These are phyloP conservation scores for Tetrapisispora arboricola DNA, from an alignment of 805 yeast species.

Conservation along the genomic window DNA sequence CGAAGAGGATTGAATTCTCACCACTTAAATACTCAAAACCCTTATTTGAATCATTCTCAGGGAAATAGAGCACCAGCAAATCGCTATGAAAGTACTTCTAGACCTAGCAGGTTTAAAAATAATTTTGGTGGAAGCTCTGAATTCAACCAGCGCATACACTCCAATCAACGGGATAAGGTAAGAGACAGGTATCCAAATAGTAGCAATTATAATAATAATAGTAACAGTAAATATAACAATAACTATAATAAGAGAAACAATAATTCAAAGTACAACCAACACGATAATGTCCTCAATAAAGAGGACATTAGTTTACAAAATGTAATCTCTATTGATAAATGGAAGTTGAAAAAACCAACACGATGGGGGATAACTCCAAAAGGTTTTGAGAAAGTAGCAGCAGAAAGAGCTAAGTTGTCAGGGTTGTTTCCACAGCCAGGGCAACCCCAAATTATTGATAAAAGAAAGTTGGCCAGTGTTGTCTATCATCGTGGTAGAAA, in stretches of 20 bases:
- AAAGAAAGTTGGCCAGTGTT: slow-evolving; percentile 26
- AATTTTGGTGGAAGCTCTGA: no score
- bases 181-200: no score
- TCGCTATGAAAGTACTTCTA: no score
- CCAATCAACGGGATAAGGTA: no score
- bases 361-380: slow-evolving; percentile 65
- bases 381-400: slow-evolving; percentile 64
- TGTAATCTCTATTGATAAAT: slow-evolving; percentile 39
- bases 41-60: no score
- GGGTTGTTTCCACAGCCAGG: slow-evolving; percentile 76
- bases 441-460: slow-evolving; percentile 28
- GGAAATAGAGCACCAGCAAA: no score
- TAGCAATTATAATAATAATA: neutral
- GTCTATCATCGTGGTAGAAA: slow-evolving; percentile 10
- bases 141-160: no score
- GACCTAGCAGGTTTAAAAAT: no score
- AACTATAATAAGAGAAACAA: neutral
- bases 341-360: slow-evolving; percentile 39
- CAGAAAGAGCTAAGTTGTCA: slow-evolving; percentile 66
- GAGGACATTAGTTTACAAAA: slow-evolving; percentile 26
- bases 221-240: neutral
- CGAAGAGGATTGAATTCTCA: slow-evolving; percentile 9
- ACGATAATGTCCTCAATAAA: no score
- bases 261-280: neutral
- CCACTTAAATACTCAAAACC: neutral